These are phyloP conservation scores for Agaricus subrufescens DNA, from an alignment of 768 basidiomycete genomes.

Conservation along the genomic window DNA sequence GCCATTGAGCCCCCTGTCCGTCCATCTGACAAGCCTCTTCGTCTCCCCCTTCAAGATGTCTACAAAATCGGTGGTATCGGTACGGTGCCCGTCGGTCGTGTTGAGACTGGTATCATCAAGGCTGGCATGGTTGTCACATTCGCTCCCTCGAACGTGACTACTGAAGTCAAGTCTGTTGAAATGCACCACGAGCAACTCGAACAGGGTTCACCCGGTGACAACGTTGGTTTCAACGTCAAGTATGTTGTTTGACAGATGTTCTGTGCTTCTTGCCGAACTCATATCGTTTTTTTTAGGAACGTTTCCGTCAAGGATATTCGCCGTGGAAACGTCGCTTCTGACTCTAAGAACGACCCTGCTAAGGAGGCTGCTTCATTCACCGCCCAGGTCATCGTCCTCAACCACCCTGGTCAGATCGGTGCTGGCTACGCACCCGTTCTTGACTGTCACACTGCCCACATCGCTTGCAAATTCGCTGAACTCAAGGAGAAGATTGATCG, in stretches of 20 bases:
- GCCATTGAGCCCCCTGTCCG: slow-evolving; percentile 97
- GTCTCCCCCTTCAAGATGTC: slow-evolving; percentile 99
- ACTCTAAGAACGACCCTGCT: slow-evolving; percentile 99
- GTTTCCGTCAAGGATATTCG: slow-evolving; percentile 99
- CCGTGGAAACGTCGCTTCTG: slow-evolving; percentile 98
- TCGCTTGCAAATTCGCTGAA: slow-evolving; percentile 99
- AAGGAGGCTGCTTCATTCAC: slow-evolving; percentile 99
- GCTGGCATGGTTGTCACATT: slow-evolving; percentile 99
- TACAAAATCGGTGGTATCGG: slow-evolving; percentile 99
- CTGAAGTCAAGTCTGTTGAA: slow-evolving; percentile 99
- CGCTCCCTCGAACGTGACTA: slow-evolving; percentile 96
- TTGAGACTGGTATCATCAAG: slow-evolving; percentile 99
- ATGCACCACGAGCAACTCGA: slow-evolving; percentile 99
- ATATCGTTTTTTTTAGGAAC: slow-evolving; percentile 56
- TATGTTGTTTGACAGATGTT: slow-evolving; percentile 27
- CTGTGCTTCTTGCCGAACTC: neutral
- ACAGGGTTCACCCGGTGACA: slow-evolving; percentile 95
- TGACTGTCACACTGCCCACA: slow-evolving; percentile 99
- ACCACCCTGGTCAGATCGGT: slow-evolving; percentile 99
- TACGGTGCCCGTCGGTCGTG: slow-evolving; percentile 99
- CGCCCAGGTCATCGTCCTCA: slow-evolving; percentile 99
- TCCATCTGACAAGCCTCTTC: slow-evolving; percentile 99
- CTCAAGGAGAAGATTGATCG: slow-evolving; percentile 99
- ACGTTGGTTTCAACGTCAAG: slow-evolving; percentile 99
- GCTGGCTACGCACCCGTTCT: slow-evolving; percentile 98